These are phyloP conservation scores for Pythium brassicae DNA, from an alignment of 352 stramenopile species.

Conservation along the genomic window DNA sequence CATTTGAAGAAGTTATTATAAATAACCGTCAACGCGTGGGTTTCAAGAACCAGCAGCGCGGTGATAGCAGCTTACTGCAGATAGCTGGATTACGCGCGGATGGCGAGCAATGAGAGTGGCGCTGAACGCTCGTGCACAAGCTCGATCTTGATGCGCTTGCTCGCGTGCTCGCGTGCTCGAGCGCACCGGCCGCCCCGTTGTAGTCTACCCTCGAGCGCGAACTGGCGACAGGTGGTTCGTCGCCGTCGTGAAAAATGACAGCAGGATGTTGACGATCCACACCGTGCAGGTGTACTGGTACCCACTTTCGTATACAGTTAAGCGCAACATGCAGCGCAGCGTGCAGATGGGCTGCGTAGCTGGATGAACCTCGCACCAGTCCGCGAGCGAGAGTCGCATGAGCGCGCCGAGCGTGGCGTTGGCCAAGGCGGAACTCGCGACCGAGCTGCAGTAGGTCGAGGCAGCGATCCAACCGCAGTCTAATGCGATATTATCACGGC, in stretches of 20 bases:
- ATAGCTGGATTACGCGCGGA: conserved; percentile 19
- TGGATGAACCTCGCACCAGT: conserved; percentile 59
- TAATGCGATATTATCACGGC: conserved; percentile 43
- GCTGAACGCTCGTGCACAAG: conserved; percentile 10
- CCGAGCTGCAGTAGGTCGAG: conserved; percentile 40
- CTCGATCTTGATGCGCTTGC: conserved; percentile 18
- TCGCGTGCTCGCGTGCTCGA: neutral
- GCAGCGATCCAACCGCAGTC: conserved; percentile 30
- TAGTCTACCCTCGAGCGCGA: conserved; percentile 12
- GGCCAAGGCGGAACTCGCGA: conserved; percentile 40
- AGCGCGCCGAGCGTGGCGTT: conserved; percentile 35
- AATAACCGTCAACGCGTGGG: too few species aligned
- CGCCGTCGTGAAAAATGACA: too few species aligned
- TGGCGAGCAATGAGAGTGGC: conserved; percentile 12
- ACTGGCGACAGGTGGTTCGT: conserved; percentile 21
- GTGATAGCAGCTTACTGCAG: neutral
- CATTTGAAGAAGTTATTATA: too few species aligned
- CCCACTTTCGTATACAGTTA: too few species aligned
- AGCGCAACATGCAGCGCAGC: too few species aligned
- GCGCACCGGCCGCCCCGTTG: neutral
- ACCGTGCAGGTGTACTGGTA: too few species aligned
- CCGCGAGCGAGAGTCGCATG: conserved; percentile 27
- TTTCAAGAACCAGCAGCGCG: conserved; percentile 6
- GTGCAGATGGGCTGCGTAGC: conserved; percentile 63
- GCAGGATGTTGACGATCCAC: too few species aligned